phyloP scores from a whole-genome alignment of 2,329 filamentous ascomycete species.

The Rutstroemia sp. region DNA sequence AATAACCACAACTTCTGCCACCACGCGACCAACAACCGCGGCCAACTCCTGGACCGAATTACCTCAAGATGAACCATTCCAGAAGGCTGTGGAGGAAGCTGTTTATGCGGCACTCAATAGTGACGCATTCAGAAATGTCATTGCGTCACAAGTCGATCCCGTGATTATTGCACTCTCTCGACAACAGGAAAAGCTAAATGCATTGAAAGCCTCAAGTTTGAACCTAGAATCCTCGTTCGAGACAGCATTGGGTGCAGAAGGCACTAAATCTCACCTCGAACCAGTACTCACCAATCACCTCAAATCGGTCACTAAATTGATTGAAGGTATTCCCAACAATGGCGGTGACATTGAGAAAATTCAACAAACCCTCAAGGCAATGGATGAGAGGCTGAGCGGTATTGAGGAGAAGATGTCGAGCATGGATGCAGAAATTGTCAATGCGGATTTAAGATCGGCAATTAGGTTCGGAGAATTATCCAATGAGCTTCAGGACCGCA shows the following conservation, averaged over 20 bases:
- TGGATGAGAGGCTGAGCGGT: conserved; percentile 11
- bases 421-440: conserved; percentile 15
- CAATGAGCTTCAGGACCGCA: conserved; percentile 21
- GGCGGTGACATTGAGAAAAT: conserved; percentile 11
- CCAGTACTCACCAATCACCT: conserved; percentile 14
- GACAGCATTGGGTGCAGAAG: conserved; percentile 9
- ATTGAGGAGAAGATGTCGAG: conserved; percentile 13
- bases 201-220: conserved; percentile 17
- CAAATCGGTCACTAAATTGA: conserved; percentile 12
- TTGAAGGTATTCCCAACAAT: conserved; percentile 14
- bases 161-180: conserved; percentile 11
- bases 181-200: conserved; percentile 20
- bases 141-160: conserved; percentile 19
- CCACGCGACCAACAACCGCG: conserved; percentile 12
- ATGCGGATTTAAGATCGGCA: conserved; percentile 18
- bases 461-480: conserved; percentile 21
- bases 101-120: conserved; percentile 17
- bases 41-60: conserved; percentile 8
- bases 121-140: conserved; percentile 17
- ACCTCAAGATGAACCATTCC: conserved; percentile 11
- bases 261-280: conserved; percentile 12
- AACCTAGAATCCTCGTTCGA: conserved; percentile 19
- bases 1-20: conserved; percentile 5
- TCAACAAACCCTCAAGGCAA: conserved; percentile 10
- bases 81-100: conserved; percentile 17